A percentile compares a stretch with the other conserved stretches of the same genome.
phyloP scores from a whole-genome alignment of 1,284 basidiomycete genomes.

The Cutaneotrichosporon sp. region DNA sequence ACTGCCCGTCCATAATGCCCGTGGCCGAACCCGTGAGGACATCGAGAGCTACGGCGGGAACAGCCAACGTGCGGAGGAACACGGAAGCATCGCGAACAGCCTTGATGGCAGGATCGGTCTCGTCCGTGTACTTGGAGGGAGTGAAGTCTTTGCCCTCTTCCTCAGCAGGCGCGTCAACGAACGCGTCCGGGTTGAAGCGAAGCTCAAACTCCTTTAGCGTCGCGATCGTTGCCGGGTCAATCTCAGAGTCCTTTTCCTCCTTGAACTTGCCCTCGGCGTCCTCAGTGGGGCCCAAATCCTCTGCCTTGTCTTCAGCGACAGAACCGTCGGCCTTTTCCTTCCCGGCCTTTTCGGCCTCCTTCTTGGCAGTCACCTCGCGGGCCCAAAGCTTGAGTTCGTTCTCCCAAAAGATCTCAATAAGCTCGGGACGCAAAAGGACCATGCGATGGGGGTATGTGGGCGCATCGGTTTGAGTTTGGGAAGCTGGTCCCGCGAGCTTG shows the following conservation, averaged over 20 bases:
- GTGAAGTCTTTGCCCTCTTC: constrained; percentile 15
- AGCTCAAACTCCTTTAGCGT: constrained; percentile 51
- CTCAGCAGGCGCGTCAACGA: constrained; percentile 46
- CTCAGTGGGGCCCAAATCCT: neutral
- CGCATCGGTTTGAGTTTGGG: constrained; percentile 21
- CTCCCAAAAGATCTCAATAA: constrained; percentile 55
- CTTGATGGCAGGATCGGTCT: constrained; percentile 51
- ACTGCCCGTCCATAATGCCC: constrained; percentile 52
- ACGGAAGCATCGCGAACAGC: constrained; percentile 53
- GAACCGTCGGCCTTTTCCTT: constrained; percentile 16
- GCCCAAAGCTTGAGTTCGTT: constrained; percentile 54
- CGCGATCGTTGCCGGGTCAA: constrained; percentile 21
- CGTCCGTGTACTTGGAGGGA: constrained; percentile 47
- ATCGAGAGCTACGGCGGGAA: constrained; percentile 52
- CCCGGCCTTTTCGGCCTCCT: constrained; percentile 22
- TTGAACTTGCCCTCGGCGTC: constrained; percentile 18
- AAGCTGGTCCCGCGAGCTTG: constrained; percentile 28
- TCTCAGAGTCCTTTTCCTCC: constrained; percentile 15
- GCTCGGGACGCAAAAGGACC: constrained; percentile 55
- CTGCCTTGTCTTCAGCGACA: constrained; percentile 3
- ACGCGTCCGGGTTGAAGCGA: constrained; percentile 57
- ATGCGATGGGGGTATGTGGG: constrained; percentile 53
- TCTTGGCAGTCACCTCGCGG: constrained; percentile 47
- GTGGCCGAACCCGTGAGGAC: constrained; percentile 50
- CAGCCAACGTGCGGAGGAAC: constrained; percentile 51